A percentile compares a stretch with the other conserved stretches of the same genome.
These are phyloP conservation scores for Phylloporus arenicola DNA, from an alignment of 768 basidiomycete genomes.

Conservation along the genomic window DNA sequence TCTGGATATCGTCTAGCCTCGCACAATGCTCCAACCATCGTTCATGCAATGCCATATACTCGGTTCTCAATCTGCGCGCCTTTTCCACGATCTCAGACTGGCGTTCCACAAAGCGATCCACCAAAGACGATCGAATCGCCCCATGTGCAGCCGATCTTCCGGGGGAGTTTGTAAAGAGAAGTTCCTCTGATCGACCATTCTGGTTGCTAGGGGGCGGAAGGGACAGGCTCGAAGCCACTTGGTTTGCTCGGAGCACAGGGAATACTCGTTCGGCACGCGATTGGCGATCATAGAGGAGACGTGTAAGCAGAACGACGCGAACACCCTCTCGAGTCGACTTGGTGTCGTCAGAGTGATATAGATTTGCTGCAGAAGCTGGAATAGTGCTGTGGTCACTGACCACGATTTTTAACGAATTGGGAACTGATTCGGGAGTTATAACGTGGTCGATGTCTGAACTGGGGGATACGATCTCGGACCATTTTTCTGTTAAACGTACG, in stretches of 20 bases:
- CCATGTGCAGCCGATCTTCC: conserved; percentile 35
- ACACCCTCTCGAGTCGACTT: conserved; percentile 56
- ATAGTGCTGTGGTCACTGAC: conserved; percentile 25
- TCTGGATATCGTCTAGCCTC: conserved; percentile 51
- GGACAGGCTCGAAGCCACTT: conserved; percentile 35
- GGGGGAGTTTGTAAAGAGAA: conserved; percentile 35
- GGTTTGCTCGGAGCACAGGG: conserved; percentile 60
- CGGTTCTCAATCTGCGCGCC: conserved; percentile 47
- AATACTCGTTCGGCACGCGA: conserved; percentile 57
- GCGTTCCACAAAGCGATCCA: conserved; percentile 50
- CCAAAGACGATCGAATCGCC: conserved; percentile 44
- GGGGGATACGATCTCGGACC: conserved; percentile 6
- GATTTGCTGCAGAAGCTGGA: conserved; percentile 6
- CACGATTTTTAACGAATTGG: conserved; percentile 22
- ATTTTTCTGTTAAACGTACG: conserved; percentile 13
- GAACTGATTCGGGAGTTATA: conserved; percentile 8
- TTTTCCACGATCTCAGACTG: conserved; percentile 50
- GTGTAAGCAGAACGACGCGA: conserved; percentile 56
- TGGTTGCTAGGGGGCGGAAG: conserved; percentile 28
- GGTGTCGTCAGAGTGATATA: conserved; percentile 14
- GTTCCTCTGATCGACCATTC: conserved; percentile 46
- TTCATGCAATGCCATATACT: conserved; percentile 66
- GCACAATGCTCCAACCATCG: conserved; percentile 71
- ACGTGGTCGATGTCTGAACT: conserved; percentile 6
- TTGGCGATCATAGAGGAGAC: conserved; percentile 55